phyloP scores from a whole-genome alignment of 257 asterid species.

The Orobanche coerulescens region DNA sequence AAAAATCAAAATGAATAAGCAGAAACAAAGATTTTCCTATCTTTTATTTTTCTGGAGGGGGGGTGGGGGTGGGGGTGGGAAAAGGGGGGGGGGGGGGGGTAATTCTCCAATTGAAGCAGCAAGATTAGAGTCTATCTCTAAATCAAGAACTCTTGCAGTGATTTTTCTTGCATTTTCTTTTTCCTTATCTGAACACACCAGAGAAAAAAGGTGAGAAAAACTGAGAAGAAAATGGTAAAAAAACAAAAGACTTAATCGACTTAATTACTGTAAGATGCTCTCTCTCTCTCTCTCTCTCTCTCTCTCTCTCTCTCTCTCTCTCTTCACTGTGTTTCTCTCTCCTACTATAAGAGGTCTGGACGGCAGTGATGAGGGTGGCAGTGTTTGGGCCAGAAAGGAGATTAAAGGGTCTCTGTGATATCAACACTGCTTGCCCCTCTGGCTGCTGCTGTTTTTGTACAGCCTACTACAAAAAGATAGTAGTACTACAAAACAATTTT shows the following conservation, averaged over 20 bases:
- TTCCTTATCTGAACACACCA: constrained; percentile 1
- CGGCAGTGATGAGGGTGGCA: constrained; percentile 55
- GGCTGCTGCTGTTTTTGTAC: constrained; percentile 39
- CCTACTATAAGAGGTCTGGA: constrained; percentile 31
- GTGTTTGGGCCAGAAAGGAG: constrained; percentile 80
- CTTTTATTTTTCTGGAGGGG: no score
- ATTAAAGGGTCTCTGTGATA: constrained; percentile 57
- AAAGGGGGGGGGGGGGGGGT: no score
- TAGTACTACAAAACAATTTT: no score
- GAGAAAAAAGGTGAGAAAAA: constrained; percentile 3
- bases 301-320: no score
- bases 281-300: no score
- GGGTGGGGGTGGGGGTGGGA: no score
- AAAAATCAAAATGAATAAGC: no score
- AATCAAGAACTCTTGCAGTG: constrained; percentile 17
- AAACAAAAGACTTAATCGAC: not conserved
- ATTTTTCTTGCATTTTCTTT: constrained; percentile 10
- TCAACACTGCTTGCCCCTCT: constrained; percentile 29
- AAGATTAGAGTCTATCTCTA: constrained; percentile 6
- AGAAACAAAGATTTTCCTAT: no score
- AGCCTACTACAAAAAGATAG: no score
- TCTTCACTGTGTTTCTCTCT: not conserved
- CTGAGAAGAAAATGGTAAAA: not conserved
- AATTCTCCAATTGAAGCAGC: not conserved
- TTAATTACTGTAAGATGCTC: no score